phyloP scores from a whole-genome alignment of 495 filamentous ascomycete species.

The Tuber brumale region DNA sequence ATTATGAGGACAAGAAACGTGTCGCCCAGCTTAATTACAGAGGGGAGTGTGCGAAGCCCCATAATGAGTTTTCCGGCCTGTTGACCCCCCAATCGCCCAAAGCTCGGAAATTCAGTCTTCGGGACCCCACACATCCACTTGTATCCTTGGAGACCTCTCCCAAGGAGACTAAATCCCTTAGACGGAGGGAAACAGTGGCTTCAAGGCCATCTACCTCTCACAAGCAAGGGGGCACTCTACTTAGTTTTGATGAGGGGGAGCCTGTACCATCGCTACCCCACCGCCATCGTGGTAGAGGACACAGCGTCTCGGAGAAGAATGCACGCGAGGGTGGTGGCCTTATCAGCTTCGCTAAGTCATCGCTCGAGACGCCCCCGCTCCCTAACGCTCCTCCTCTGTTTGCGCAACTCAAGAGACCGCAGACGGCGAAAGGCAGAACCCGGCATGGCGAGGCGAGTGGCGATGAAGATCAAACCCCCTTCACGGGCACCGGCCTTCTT shows the following conservation, averaged over 20 bases:
- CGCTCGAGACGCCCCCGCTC: conserved; percentile 18
- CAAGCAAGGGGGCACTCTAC: conserved; percentile 33
- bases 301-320: conserved; percentile 32
- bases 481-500: conserved; percentile 36
- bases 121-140: conserved; percentile 21
- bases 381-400: conserved; percentile 11
- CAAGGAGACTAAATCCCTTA: conserved; percentile 14
- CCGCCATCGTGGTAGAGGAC: conserved; percentile 29
- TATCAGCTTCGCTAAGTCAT: conserved; percentile 29
- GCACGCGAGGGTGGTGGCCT: conserved; percentile 30
- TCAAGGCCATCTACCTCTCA: conserved; percentile 30
- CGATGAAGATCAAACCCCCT: conserved; percentile 23
- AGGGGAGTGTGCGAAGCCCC: conserved; percentile 31
- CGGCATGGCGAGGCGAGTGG: conserved; percentile 23
- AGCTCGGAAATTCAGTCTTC: conserved; percentile 17
- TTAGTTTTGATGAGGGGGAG: conserved; percentile 32
- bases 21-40: conserved; percentile 31
- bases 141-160: conserved; percentile 25
- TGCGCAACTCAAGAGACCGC: conserved; percentile 20
- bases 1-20: conserved; percentile 38
- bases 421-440: conserved; percentile 24
- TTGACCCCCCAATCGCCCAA: conserved; percentile 18
- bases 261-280: conserved; percentile 27
- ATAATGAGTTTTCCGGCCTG: conserved; percentile 21
- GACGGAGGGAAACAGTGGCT: conserved; percentile 29